Evolutionary conservation across 2,329 filamentous ascomycete genomes (phyloP).

Genomic region (Colletotrichum musicola): DNA sequence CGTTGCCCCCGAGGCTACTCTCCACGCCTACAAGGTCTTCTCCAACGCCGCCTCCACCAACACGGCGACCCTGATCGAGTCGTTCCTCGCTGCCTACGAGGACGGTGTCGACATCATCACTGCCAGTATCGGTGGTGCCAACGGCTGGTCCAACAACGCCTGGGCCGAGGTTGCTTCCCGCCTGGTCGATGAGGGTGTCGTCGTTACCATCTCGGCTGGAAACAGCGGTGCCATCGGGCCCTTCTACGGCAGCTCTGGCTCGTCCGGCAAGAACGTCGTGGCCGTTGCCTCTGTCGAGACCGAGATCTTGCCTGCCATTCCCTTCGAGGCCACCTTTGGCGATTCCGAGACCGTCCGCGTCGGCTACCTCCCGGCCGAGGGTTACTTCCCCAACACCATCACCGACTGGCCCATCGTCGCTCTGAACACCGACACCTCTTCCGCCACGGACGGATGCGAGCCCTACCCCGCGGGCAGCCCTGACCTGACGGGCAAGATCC

Average conservation of each 20-base stretch:
- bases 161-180: constrained; percentile 54
- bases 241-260: constrained; percentile 58
- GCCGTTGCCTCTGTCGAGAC: constrained; percentile 58
- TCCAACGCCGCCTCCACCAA: constrained; percentile 43
- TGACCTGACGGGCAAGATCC: constrained; percentile 45
- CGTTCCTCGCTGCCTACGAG: constrained; percentile 50
- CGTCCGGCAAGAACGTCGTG: constrained; percentile 56
- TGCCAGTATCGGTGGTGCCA: constrained; percentile 49
- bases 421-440: constrained; percentile 44
- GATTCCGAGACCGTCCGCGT: constrained; percentile 43
- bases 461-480: constrained; percentile 42
- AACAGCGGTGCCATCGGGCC: constrained; percentile 63
- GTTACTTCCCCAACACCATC: constrained; percentile 50
- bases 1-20: constrained; percentile 47
- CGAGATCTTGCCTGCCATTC: constrained; percentile 45
- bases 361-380: constrained; percentile 50
- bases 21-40: constrained; percentile 48
- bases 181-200: constrained; percentile 60
- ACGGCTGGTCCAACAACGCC: constrained; percentile 45
- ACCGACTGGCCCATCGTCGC: constrained; percentile 49
- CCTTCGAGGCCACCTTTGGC: constrained; percentile 48
- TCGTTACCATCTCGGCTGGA: constrained; percentile 64
- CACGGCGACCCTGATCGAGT: constrained; percentile 55
- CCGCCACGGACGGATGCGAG: constrained; percentile 44
- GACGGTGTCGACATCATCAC: constrained; percentile 53